Base-by-base conservation (phyloP, 805 yeast genomes). In the Candida namnaoensis region DNA sequence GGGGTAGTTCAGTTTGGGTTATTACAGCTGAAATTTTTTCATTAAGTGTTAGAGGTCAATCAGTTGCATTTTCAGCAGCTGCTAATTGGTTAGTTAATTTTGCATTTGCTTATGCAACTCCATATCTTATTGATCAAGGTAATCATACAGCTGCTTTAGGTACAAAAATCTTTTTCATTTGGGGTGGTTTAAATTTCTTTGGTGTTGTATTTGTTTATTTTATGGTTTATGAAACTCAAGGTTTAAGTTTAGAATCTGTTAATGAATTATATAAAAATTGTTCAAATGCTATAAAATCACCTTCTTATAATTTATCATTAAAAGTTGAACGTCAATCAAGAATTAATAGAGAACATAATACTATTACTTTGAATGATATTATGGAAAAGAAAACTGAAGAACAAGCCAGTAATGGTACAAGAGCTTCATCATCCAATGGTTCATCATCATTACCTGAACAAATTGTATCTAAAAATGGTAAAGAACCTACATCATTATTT, bases 1-100 rank as follows among this genome's bases (percentile, higher is more conserved):
- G 93, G 93, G 95, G 91, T 49, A 91, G 91, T 11, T 73, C 76
- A 32, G 80, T 75, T 14, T 85, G 93, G 93, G 93, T 78, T 23
- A 61, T 76, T 26, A 71, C 75, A 26, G 79, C 80, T 40, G 83
- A 78, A 58, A 69, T 83, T 38, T 85, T 74, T 57, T 80, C 87
- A 25, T 66, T 85, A 40, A 77, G 87, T 38, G 77, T 84, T 28
- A 72, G 95, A 54, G 88, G 85, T 47, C 80, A 80, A 56, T 83
- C 90, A 12, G 83, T 83, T 25, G 78, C 93, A 9, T 58, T 85
- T 25, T 76, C 86, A 27, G 85, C 86, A 1, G 82, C 91, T 3
- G 74, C 88, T 11, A 85, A 85, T 58, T 85, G 95, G 95, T 50
- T 83, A 26, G 82, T 80, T 35, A 85, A 85, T 62, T 83, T 85